Conservation (phyloP, 805 yeast genomes). For the Jamesozyma hellenica region DNA sequence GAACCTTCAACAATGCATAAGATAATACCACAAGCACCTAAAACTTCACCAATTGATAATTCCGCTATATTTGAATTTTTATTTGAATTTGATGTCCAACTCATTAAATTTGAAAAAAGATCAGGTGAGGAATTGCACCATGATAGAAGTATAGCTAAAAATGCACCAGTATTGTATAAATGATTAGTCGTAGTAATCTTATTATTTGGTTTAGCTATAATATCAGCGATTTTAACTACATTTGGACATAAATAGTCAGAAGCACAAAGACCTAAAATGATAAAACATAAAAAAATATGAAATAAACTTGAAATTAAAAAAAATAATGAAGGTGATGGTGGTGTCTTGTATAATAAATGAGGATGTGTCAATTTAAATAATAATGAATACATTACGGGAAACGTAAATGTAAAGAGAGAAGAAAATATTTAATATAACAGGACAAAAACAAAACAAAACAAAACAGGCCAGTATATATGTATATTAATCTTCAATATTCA, state of each 20-base stretch:
- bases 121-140: conserved; percentile 33
- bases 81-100: conserved; percentile 26
- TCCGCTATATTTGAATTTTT: conserved; percentile 20
- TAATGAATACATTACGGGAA: conserved; percentile 6
- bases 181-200: neutral
- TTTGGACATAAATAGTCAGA: conserved; percentile 30
- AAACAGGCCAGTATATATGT: too few species aligned
- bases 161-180: conserved; percentile 10
- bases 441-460: too few species aligned
- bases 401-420: too few species aligned
- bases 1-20: conserved; percentile 29
- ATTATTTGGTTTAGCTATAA: conserved; percentile 17
- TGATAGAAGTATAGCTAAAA: conserved; percentile 27
- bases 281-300: conserved; percentile 22
- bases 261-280: conserved; percentile 28
- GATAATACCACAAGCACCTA: conserved; percentile 32
- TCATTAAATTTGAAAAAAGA: conserved; percentile 28
- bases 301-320: conserved; percentile 20
- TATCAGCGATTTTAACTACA: conserved; percentile 25
- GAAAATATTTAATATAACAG: too few species aligned
- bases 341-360: conserved; percentile 15
- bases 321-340: conserved; percentile 10
- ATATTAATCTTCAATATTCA: too few species aligned
- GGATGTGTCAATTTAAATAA: conserved; percentile 23
- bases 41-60: conserved; percentile 29